phyloP scores from a whole-genome alignment of 331 rosid species.

The Cydonia oblonga region DNA sequence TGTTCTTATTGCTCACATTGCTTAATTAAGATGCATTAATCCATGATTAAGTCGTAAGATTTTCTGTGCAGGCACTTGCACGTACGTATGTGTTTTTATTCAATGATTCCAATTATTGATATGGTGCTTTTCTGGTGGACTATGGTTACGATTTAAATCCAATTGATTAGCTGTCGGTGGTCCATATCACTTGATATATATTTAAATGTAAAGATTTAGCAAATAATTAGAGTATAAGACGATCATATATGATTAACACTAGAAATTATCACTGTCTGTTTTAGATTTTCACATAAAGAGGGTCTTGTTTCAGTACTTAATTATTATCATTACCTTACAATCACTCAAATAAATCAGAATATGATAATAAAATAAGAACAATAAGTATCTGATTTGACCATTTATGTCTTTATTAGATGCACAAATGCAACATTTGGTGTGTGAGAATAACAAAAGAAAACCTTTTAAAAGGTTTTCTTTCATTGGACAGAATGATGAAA shows the following conservation, averaged over 20 bases:
- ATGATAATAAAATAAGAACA: not conserved
- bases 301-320: not conserved
- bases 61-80: not conserved
- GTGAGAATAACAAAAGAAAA: not conserved
- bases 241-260: not conserved
- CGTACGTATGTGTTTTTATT: not conserved
- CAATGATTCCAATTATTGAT: conserved; percentile 1
- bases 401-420: not conserved
- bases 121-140: not conserved
- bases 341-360: not conserved
- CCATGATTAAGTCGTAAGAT: not conserved
- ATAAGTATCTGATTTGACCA: not conserved
- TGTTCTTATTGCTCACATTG: not conserved
- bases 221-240: not conserved
- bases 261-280: not conserved
- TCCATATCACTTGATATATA: not conserved
- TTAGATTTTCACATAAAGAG: not conserved
- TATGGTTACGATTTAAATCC: not conserved
- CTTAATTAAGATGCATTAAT: not conserved
- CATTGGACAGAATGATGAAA: not conserved
- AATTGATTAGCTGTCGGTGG: not conserved
- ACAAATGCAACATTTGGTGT: not conserved
- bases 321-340: not conserved
- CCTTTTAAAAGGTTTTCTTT: not conserved
- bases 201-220: not conserved